These are phyloP conservation scores for Metschnikowia arizonensis DNA, from an alignment of 805 yeast genomes.

Conservation along the genomic window DNA sequence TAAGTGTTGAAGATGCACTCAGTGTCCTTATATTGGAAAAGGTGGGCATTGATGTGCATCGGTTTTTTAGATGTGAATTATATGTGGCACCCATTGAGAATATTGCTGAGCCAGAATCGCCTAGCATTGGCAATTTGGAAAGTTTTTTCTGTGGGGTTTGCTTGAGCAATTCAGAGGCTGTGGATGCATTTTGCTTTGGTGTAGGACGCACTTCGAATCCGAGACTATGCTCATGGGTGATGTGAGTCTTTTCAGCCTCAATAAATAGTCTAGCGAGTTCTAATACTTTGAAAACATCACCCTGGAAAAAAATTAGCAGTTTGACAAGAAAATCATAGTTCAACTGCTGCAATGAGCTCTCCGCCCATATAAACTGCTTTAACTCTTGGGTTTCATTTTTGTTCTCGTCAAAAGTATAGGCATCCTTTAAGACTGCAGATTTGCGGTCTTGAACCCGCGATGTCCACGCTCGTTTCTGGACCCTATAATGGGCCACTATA, in stretches of 20 bases:
- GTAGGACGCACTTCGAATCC: constrained; percentile 4
- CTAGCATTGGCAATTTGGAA: background rate
- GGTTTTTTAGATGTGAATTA: background rate
- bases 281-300: constrained; percentile 38
- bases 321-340: constrained; percentile 37
- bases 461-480: constrained; percentile 8
- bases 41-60: background rate
- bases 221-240: constrained; percentile 22
- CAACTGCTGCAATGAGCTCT: constrained; percentile 31
- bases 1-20: background rate
- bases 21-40: background rate
- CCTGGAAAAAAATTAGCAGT: constrained; percentile 42
- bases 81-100: background rate
- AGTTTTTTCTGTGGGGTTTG: background rate
- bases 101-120: background rate
- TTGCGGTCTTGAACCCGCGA: constrained; percentile 11
- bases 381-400: constrained; percentile 9
- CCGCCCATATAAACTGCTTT: constrained; percentile 15
- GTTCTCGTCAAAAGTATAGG: constrained; percentile 22
- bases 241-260: constrained; percentile 25
- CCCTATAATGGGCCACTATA: constrained; percentile 23
- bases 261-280: constrained; percentile 29
- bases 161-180: constrained; percentile 2
- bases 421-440: constrained; percentile 4
- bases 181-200: background rate